Percentiles rank a stretch among this genome's conserved stretches.
These are phyloP conservation scores for Arabidopsis hybrid DNA, from an alignment of 441 rosid species.

Conservation along the genomic window DNA sequence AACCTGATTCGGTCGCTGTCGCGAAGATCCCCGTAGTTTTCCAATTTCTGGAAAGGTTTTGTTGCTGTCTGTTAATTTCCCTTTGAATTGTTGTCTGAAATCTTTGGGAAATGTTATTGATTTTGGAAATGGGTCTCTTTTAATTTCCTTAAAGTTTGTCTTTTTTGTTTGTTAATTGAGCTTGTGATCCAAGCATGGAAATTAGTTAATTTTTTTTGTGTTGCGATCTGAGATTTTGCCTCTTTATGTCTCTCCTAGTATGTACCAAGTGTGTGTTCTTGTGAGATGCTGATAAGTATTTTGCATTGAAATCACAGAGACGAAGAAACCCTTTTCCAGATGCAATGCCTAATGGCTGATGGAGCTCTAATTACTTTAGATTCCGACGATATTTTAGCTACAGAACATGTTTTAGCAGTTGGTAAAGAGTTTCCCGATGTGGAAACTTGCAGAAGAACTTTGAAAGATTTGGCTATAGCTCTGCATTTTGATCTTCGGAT, in stretches of 20 bases:
- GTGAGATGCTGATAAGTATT: constrained; percentile 19
- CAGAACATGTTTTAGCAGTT: constrained; percentile 60
- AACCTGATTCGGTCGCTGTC: constrained; percentile 7
- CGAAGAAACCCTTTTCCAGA: constrained; percentile 28
- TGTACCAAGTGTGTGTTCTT: constrained; percentile 12
- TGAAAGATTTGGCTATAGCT: constrained; percentile 93
- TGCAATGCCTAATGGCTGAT: constrained; percentile 62
- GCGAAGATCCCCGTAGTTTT: constrained; percentile 31
- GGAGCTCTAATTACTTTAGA: constrained; percentile 62
- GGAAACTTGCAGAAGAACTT: constrained; percentile 90
- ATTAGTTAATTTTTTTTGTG: constrained; percentile 1
- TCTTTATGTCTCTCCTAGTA: constrained; percentile 14
- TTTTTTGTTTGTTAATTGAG: constrained; percentile 22
- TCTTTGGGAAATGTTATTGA: constrained; percentile 17
- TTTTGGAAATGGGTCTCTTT: constrained; percentile 34
- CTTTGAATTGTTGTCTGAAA: not conserved
- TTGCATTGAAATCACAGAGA: constrained; percentile 27
- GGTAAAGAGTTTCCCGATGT: constrained; percentile 97
- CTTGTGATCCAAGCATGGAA: constrained; percentile 26
- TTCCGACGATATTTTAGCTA: constrained; percentile 54
- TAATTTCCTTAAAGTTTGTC: not conserved
- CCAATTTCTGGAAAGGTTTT: constrained; percentile 34
- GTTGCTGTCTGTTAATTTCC: constrained; percentile 12
- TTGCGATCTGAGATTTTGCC: constrained; percentile 10
- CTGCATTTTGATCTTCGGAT: constrained; percentile 93